Evolutionary conservation across 495 filamentous ascomycete genomes (phyloP), one percentile per base, ranked within the genome.

Genomic region (Lasiosphaeria miniovina): DNA sequence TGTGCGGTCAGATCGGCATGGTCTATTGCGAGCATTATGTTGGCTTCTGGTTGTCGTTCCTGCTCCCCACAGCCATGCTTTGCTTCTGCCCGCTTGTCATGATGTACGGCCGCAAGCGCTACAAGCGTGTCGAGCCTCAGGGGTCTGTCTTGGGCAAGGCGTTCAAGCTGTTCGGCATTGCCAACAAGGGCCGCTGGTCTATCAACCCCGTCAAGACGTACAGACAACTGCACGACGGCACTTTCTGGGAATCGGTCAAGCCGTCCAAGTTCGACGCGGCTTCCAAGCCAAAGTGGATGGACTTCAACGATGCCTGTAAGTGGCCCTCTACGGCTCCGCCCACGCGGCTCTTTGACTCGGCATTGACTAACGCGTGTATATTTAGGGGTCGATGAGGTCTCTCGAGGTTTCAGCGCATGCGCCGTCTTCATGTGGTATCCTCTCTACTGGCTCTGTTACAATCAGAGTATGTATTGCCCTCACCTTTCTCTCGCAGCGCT

Each of bases 21-120:
- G 82, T 84, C 34, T 89, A 88, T 65, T 82, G 83, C 7, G 88
- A 89, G 73, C 82, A 87, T 58, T 89, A 89, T 55, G 85, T 91
- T 57, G 89, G 89, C 24, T 92, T 90, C 75, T 92, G 83, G 79
- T 77, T 90, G n/a, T 77, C 86, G 0, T 90, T 72, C 65, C 73
- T 81, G 6, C 75, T 90, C 12, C 86, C 87, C 6, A 88, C 86
- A 1, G 61, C 76, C 52, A 61, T 82, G 35, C 75, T 90, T 67
- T 76, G 79, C 56, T 55, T 84, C 58, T 87, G 84, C 60, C 87
- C 87, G 0, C n/a, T 78, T 0, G 82, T 91, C n/a, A 73, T 92
- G 60, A 79, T 77, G 56, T 67, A 77, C 58, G 87, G 86, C 69
- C 81, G 79, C 52, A 82, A 82, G 32, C 78, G 79, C 34, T 91